Conservation (phyloP, 495 filamentous ascomycete species). For the Neurospora sp. region DNA sequence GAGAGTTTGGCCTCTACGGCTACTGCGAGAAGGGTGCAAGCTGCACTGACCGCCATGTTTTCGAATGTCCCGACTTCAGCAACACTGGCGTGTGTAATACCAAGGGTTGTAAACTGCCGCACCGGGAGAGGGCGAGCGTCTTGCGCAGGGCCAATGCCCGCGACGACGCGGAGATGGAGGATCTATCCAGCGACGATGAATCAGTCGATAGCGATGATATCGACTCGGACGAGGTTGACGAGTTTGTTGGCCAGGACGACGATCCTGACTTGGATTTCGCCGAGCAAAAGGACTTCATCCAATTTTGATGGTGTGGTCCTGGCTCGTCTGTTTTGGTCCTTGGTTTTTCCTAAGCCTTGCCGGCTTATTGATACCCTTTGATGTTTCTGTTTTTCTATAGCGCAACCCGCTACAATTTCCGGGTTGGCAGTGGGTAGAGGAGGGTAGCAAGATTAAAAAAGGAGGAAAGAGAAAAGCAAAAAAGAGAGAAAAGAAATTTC, state of each 20-base stretch:
- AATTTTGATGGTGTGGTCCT: slow-evolving; percentile 20
- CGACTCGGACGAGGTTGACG: slow-evolving; percentile 78
- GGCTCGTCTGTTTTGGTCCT: background rate
- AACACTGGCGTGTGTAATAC: slow-evolving; percentile 78
- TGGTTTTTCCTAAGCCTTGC: background rate
- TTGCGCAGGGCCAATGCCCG: slow-evolving; percentile 34
- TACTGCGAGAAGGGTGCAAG: slow-evolving; percentile 78
- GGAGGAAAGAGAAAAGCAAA: background rate
- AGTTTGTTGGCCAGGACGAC: slow-evolving; percentile 46
- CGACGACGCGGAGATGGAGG: slow-evolving; percentile 52
- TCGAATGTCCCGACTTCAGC: slow-evolving; percentile 90
- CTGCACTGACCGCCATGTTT: slow-evolving; percentile 75
- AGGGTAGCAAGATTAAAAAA: background rate
- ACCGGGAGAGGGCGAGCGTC: slow-evolving; percentile 74
- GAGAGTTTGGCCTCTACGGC: slow-evolving; percentile 73
- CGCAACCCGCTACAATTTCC: background rate
- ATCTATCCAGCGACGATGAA: slow-evolving; percentile 77
- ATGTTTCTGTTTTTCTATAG: slow-evolving; percentile 1
- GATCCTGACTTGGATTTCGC: slow-evolving; percentile 28
- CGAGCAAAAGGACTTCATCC: slow-evolving; percentile 39
- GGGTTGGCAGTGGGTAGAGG: background rate
- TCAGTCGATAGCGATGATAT: slow-evolving; percentile 75
- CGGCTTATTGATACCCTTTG: slow-evolving; percentile 13
- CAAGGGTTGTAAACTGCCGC: slow-evolving; percentile 73
- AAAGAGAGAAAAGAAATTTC: background rate